Evolutionary conservation across 352 stramenopile genomes (phyloP).

Genomic region (Pythium guiyangense): DNA sequence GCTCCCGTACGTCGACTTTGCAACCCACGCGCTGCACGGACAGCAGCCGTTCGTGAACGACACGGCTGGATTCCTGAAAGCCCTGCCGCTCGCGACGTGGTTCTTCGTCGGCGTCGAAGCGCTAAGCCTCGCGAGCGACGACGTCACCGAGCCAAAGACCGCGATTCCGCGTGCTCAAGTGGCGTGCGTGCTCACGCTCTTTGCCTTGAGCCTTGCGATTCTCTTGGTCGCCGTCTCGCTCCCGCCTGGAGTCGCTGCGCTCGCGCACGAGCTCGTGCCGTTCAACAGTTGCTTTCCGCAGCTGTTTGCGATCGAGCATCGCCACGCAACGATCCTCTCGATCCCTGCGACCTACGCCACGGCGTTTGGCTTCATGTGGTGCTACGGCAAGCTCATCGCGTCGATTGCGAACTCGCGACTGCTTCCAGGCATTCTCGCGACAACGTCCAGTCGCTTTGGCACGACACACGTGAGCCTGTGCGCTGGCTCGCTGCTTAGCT

Average conservation of each 20-base stretch:
- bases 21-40: neutral
- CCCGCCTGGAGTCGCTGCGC: conserved; percentile 13
- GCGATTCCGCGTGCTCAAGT: conserved; percentile 21
- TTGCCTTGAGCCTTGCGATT: conserved; percentile 12
- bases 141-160: conserved; percentile 15
- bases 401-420: conserved; percentile 42
- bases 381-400: conserved; percentile 44
- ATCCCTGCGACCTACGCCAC: conserved; percentile 47
- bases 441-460: conserved; percentile 11
- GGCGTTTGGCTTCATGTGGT: conserved; percentile 52
- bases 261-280: conserved; percentile 17
- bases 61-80: conserved; percentile 13
- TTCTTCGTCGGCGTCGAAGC: conserved; percentile 34
- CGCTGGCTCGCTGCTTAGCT: conserved; percentile 22
- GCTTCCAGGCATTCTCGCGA: conserved; percentile 23
- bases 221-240: conserved; percentile 23
- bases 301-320: conserved; percentile 18
- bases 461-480: conserved; percentile 22
- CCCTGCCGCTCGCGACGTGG: conserved; percentile 18
- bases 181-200: conserved; percentile 18
- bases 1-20: conserved; percentile 12
- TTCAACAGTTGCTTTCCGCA: conserved; percentile 27
- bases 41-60: neutral
- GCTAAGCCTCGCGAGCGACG: conserved; percentile 20
- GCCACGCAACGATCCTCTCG: conserved; percentile 28